Base-by-base conservation (phyloP, 305 asterid genomes). In the Fraxinus dipetala region DNA sequence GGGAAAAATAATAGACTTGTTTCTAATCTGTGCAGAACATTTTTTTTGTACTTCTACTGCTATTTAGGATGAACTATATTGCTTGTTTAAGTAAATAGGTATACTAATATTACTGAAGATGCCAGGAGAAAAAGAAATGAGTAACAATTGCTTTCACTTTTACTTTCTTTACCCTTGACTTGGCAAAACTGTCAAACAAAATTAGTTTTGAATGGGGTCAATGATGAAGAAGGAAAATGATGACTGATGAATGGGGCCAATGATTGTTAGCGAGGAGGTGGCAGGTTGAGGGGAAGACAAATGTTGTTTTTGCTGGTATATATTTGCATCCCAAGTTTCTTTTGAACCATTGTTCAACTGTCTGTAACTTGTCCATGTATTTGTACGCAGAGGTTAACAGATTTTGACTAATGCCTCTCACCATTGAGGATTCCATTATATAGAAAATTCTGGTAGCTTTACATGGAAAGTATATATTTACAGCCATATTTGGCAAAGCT, bases 41-140 rank as follows among this genome's bases (percentile, higher is more conserved):
- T 63, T 5, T 54, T n/a, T 18, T 54, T 48, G 59, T 48, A 48
- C 59, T 54, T 54, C 24, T 51, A 5, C 20, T 54, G 35, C 34
- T 78, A 34, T 38, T 80, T 78, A 65, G 61, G 80, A 87, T 80
- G 82, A 36, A 63, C 72, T 87, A 28, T 77, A 0, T 36, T 36
- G 43, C 31, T 75, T 82, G 22, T 76, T 83, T 78, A 72, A 69
- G 35, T 85, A 11, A 77, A 38, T 76, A 30, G 69, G 48, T 51
- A 80, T 65, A 80, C 13, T 6, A 5, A 54, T 84, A 28, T 78
- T 77, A 61, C 31, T 61, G 70, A 61, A 61, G 31, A 22, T 61
- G 70, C 31, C 31, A 20, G 70, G 70, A 24, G 70, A 24, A 61
- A 61, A 61, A 20, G 13, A 61, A 61, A 61, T 61, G 70, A 61